These are phyloP conservation scores for Emericellopsis atlantica DNA, from an alignment of 2,329 filamentous ascomycete genomes.

Conservation along the genomic window DNA sequence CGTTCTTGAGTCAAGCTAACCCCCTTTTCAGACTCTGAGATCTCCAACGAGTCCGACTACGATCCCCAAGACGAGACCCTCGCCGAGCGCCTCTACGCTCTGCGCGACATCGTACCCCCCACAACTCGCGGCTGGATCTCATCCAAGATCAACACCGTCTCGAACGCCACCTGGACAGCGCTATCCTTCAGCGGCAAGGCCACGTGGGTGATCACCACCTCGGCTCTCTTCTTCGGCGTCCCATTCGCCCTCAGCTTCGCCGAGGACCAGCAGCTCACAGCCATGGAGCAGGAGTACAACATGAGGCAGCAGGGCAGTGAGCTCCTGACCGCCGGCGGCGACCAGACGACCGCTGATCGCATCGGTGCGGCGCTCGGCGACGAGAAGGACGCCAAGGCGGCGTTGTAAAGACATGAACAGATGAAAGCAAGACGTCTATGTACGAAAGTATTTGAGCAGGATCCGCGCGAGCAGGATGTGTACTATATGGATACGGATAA, in stretches of 20 bases:
- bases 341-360: constrained; percentile 31
- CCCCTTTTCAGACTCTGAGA: constrained; percentile 54
- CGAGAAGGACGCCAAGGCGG: constrained; percentile 27
- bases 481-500: neutral
- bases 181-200: constrained; percentile 70
- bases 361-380: constrained; percentile 36
- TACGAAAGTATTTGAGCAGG: neutral
- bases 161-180: constrained; percentile 33
- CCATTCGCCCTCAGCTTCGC: constrained; percentile 87
- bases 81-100: constrained; percentile 56
- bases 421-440: neutral
- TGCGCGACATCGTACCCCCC: constrained; percentile 66
- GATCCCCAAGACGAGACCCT: constrained; percentile 47
- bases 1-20: neutral
- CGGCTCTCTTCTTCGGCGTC: constrained; percentile 77
- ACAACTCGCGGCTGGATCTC: constrained; percentile 57
- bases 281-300: constrained; percentile 96
- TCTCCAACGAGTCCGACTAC: constrained; percentile 68
- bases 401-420: constrained; percentile 26
- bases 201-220: constrained; percentile 84
- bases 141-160: constrained; percentile 44
- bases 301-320: constrained; percentile 89
- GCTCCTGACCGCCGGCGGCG: constrained; percentile 35
- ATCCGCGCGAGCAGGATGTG: neutral
- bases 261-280: constrained; percentile 92